Base-by-base conservation (phyloP, 2,329 filamentous ascomycete genomes). In the Fusarium secorum region DNA sequence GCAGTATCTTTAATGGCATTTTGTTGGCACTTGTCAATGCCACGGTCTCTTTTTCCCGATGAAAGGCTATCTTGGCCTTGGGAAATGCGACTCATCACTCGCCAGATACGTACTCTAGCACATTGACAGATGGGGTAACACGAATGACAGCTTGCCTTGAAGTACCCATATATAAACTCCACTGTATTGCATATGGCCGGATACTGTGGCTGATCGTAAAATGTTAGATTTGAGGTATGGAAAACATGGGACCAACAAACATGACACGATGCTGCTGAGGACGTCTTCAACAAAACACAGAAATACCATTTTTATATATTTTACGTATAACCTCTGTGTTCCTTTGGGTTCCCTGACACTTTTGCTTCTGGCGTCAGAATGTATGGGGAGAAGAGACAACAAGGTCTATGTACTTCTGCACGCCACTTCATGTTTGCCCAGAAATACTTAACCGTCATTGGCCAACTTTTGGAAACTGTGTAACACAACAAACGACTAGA, bases 391-490 rank as follows among this genome's bases (percentile, higher is more conserved):
- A 60, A 42, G 39, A 26, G 39, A 57, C 6, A 36, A 60, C 24
- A 54, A 22, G 18, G n/a, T 9, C 9, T 20, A 11, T 36, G 30
- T 32, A n/a, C 26, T 36, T 32, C 38, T 17, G 26, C 51, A 45
- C 45, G 39, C 49, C 32, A 56, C 49, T 22, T 11, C 18, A 56
- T 57, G 26, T 45, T 57, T 60, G 32, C 57, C 42, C 17, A 33
- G 28, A 26, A 53, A 18, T 32, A 2, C 3, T 32, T 26, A 8
- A 3, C 4, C 7, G 2, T 20, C 11, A 38, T 22, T 45, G 51
- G 49, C 10, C 14, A 18, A 18, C 9, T 6, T n/a, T 17, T 36
- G 24, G 15, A 32, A 20, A 15, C 38, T 26, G 49, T 56, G 49
- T 38, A 20, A 57, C 26, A n/a, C n/a, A 10, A 14, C 39, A 38